These are phyloP conservation scores for Paramecium sexaurelia DNA, from an alignment of 73 alveolate genomes.

Conservation along the genomic window DNA sequence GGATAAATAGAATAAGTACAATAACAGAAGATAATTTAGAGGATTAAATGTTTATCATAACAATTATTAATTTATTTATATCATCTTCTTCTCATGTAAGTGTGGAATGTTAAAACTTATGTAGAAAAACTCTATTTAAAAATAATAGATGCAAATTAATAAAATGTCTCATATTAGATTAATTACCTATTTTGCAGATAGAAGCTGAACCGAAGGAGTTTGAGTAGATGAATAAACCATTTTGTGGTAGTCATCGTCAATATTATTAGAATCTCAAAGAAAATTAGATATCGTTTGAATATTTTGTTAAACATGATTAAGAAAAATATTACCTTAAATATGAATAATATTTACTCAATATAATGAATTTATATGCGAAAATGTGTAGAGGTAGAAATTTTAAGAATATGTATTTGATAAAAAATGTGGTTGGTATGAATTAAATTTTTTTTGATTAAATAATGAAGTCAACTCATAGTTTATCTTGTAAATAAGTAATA, in stretches of 20 bases:
- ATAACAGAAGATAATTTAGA: neutral
- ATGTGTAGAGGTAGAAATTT: slow-evolving; percentile 47
- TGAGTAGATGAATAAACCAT: neutral
- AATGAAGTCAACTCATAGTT: neutral
- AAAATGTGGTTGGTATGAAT: neutral
- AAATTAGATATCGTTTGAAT: neutral
- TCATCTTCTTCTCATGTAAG: neutral
- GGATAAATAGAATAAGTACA: neutral
- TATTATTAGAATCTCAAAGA: neutral
- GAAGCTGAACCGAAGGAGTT: neutral
- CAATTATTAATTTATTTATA: neutral
- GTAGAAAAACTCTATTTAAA: neutral
- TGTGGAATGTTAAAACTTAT: neutral
- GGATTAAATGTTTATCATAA: neutral
- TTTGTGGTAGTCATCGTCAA: neutral
- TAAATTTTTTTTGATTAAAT: neutral
- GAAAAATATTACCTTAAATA: neutral
- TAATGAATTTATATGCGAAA: neutral
- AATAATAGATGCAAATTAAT: neutral
- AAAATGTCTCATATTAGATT: neutral
- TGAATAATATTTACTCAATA: neutral
- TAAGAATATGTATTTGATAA: neutral
- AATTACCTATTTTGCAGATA: neutral
- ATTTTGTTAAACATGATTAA: neutral
- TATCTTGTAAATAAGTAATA: neutral